Evolutionary conservation across 192 early-diverging fungal species (phyloP).

Genomic region (Coemansia sp.): DNA sequence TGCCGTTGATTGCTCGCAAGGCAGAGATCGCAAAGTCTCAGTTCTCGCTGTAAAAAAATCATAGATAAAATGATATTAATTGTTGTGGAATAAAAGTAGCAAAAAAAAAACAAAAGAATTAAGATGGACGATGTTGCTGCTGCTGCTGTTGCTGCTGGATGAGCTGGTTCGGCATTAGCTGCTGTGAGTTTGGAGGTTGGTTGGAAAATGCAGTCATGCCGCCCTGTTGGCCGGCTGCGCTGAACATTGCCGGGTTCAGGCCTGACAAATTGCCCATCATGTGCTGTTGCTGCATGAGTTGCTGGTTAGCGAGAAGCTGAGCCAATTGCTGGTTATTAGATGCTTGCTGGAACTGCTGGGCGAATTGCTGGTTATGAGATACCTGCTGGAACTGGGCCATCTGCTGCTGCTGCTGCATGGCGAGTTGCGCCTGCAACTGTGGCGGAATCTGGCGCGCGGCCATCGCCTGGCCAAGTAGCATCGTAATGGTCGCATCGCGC

Average conservation of each 20-base stretch:
- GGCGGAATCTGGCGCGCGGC: conserved; percentile 12
- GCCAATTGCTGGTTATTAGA: conserved; percentile 18
- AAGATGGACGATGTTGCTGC: conserved; percentile 32
- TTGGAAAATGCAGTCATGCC: conserved; percentile 22
- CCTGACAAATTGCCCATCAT: conserved; percentile 28
- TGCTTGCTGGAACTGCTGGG: conserved; percentile 30
- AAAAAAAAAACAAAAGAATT: not conserved
- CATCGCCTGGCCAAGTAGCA: not conserved
- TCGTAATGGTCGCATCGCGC: conserved; percentile 15
- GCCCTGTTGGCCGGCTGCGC: conserved; percentile 35
- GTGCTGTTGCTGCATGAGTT: conserved; percentile 15
- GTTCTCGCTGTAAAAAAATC: not conserved
- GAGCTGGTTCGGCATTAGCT: conserved; percentile 29
- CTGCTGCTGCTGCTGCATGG: conserved; percentile 15
- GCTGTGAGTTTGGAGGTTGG: conserved; percentile 41
- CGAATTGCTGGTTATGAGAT: conserved; percentile 15
- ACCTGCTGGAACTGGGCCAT: conserved; percentile 33
- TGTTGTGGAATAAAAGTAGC: not conserved
- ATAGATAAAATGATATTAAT: not conserved
- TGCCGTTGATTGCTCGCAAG: not conserved
- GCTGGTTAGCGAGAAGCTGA: conserved; percentile 2
- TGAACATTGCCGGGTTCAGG: conserved; percentile 27
- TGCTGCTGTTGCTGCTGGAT: conserved; percentile 37
- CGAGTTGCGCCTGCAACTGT: conserved; percentile 19
- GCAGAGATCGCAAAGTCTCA: not conserved